These are phyloP conservation scores for Sporisorium graminicola DNA, from an alignment of 1,284 basidiomycete species.

Conservation along the genomic window DNA sequence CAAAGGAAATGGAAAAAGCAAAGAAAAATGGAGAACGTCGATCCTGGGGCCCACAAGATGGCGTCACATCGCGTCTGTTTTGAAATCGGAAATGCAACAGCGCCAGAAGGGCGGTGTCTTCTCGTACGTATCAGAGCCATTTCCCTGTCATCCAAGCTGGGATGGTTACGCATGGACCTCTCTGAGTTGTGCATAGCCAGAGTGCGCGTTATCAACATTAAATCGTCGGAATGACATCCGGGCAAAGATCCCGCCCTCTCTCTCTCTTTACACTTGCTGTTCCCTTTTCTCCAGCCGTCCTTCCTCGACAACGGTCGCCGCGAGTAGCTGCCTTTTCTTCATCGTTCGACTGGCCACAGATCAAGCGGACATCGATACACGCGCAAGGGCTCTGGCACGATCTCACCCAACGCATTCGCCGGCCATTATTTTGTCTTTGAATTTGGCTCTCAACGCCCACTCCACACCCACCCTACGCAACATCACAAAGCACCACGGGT, in stretches of 20 bases:
- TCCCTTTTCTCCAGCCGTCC: neutral
- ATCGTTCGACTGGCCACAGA: neutral
- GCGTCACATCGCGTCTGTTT: conserved; percentile 28
- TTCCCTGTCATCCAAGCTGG: too few relatives aligned
- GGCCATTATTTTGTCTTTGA: neutral
- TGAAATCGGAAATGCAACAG: neutral
- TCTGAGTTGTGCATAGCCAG: too few relatives aligned
- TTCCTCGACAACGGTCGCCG: neutral
- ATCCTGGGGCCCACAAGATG: too few relatives aligned
- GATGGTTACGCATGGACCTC: too few relatives aligned
- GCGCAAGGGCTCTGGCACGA: neutral
- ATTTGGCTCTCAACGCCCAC: neutral
- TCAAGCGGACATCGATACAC: neutral
- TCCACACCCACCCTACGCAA: neutral
- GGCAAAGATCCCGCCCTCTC: too few relatives aligned
- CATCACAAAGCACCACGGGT: neutral
- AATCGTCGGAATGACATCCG: too few relatives aligned
- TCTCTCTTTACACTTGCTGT: neutral
- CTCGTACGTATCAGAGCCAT: neutral
- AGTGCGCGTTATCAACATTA: too few relatives aligned
- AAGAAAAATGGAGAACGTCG: too few relatives aligned
- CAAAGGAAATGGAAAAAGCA: too few relatives aligned
- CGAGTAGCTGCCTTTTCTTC: too few relatives aligned
- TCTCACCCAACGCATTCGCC: neutral
- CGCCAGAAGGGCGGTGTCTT: neutral